Base-by-base conservation (phyloP, 768 basidiomycete species). In the Galerina marginata region DNA sequence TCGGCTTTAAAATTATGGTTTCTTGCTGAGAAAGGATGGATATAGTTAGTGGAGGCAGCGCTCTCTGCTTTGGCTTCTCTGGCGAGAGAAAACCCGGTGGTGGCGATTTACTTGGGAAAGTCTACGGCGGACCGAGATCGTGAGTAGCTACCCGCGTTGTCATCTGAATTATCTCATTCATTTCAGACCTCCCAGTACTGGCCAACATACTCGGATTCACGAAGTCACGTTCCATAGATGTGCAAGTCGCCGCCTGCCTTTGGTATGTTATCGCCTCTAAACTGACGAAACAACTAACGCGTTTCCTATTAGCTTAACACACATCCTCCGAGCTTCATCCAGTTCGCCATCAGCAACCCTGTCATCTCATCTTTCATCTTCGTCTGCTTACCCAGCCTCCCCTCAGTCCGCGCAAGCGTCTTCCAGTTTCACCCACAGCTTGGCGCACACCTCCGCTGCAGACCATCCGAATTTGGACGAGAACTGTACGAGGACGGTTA, bases 191-290 rank as follows among this genome's bases (percentile, higher is more conserved):
- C 48, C 74, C 81, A 2, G 69, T 79, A 6, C 71, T 90, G 4
- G 69, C 78, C 3, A 70, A 75, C 4, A 77, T 86, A 6, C 70
- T 90, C 3, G 71, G 76, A 3, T 74, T 89, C 29, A 80, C 83
- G 9, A 91, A 87, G 68, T 85, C 86, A 12, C 81, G 89, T 2
- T 74, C 77, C 3, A 71, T 79, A 1, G 86, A 89, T 16, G 81
- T 89, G 9, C 90, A 92, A 61, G 72, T 93, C 1, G 86, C 89
- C 1, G 89, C 90, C 0, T 86, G 86, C 65, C 68, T 90, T 14
- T 92, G 90, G 90, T 90, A 68, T 49, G 77, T 15, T 56, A 14
- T 33, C 15, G 26, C 61, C 42, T 20, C 23, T 33, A 23, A 43
- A 61, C 48, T 42, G 15, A 37, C 29, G 29, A 33, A 33, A 5